Evolutionary conservation across 78 protist genomes (phyloP), one percentile per base, ranked within the genome.

Genomic region (Polysphondylium violaceum): DNA sequence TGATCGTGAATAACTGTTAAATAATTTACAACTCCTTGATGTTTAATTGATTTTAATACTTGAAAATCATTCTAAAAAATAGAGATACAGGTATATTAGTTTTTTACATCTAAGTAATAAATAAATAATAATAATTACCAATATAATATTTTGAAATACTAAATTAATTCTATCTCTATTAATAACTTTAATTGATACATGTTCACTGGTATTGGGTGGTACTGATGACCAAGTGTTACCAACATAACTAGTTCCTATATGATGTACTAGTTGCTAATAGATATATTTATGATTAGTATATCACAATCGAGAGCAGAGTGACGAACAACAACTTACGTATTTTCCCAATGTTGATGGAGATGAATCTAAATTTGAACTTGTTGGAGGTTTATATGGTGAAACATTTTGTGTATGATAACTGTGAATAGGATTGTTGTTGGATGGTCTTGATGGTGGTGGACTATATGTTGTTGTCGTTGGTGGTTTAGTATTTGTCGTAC

Each of bases 201-300:
- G 69, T 58, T 83, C 91, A 59, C 74, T 59, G 2, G 91, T 69
- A 59, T 83, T 79, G 27, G 78, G 79, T n/a, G 79, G 68, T 71
- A 63, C 73, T 21, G 76, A 77, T 69, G 91, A 63, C 12, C 40
- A 83, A 56, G 91, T 83, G 59, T 83, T 83, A 40, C 91, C 91
- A 67, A 68, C 25, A 69, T 69, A 83, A 40, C 91, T 67, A 55
- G 51, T 61, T 31, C 91, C 91, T 36, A 83, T 69, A 59, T 83
- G 77, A 83, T 83, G 91, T 58, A 83, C 40, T 67, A 83, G n/a
- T 83, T 69, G 91, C 89, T 81, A 53, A 17, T 3, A 3, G 2
- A 16, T 44, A 27, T 27, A 33, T 25, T 38, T 35, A 65, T 35
- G 33, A 65, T 25, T 17, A 21, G 5, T 1, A 31, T 25, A 25